Evolutionary conservation across 768 basidiomycete species (phyloP), one percentile per base, ranked within the genome.

Genomic region (Lepiota venenata): DNA sequence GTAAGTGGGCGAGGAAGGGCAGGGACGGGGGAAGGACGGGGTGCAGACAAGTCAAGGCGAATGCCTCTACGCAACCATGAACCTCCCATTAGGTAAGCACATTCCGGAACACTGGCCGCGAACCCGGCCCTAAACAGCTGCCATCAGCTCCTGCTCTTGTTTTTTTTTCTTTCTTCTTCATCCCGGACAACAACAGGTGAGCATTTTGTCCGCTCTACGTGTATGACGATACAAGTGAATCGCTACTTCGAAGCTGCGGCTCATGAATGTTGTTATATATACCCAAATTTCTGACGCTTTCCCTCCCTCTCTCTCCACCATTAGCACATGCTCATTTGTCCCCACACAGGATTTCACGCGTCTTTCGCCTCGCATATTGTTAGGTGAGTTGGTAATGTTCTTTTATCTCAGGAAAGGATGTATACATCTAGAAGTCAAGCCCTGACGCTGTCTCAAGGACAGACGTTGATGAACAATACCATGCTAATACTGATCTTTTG

Each of bases 371-470:
- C 35, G 15, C 27, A 44, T 37, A 37, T 44, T 25, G 22, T 46
- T 50, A 14, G 42, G 44, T 55, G 42, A 47, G 56, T 56, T 72
- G 73, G 65, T 72, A 71, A 35, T 45, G 57, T 57, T 56, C 56
- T 39, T 48, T 53, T 47, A 46, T 11, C 39, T 21, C 54, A 53
- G 52, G 61, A 56, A 61, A 71, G 82, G 89, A 87, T 89, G 58
- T 76, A 83, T 78, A 66, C 82, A 76, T 75, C 83, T 81, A 91
- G 88, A 87, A 90, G 89, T 91, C 89, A 91, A 92, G 89, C 88
- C 74, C 89, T 85, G 83, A 91, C 69, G 75, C 73, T 70, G 79
- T 88, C 85, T 82, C 54, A 81, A 78, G 85, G 85, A 87, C 77
- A 68, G 72, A 75, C 63, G 69, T 75, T 87, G 87, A 88, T 76